Evolutionary conservation across 495 filamentous ascomycete species (phyloP), one percentile per base, ranked within the genome.

Genomic region (Astrothelium macrocarpum): DNA sequence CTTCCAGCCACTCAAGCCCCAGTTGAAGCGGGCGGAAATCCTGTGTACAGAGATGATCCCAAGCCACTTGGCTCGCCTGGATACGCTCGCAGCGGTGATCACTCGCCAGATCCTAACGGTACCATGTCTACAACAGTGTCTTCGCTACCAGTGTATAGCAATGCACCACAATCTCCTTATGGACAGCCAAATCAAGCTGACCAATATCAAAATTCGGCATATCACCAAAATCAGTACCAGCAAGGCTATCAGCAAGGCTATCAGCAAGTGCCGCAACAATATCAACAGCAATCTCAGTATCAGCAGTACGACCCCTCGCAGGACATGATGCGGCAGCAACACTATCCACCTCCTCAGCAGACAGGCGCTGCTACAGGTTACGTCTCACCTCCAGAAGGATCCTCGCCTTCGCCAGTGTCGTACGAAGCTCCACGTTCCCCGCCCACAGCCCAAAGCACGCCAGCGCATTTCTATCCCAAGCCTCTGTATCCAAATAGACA

Each of bases 391-490:
- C 49, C 34, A 26, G 2, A 43, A 25, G 34, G 34, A 18, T 45
- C 60, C 10, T 25, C 60, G 5, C 34, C 60, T 39, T 45, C 34
- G 16, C 60, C 60, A 46, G 43, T 32, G 10, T 45, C 34, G 0
- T 62, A 62, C 20, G 28, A 56, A 5, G 49, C 49, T 28, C 49
- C 60, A 26, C 34, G 28, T 1, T 32, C 28, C 0, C 42, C 28
- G 20, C 60, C 60, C 16, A 45, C 60, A 31, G 43, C 60, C 28
- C 28, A 46, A 49, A 32, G 28, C 2, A 62, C 60, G 25, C 60
- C 60, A 9, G 60, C 60, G 9, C 60, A 62, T 2, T 62, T 62
- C 26, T 62, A 62, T 49, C 60, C 60, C 34, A 39, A 62, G 60
- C 60, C 60, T 3, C 42, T 62, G 5, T 45, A 62, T 32, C 28